phyloP scores from a whole-genome alignment of 2,329 filamentous ascomycete genomes.

The Harringtonia lauricola region DNA sequence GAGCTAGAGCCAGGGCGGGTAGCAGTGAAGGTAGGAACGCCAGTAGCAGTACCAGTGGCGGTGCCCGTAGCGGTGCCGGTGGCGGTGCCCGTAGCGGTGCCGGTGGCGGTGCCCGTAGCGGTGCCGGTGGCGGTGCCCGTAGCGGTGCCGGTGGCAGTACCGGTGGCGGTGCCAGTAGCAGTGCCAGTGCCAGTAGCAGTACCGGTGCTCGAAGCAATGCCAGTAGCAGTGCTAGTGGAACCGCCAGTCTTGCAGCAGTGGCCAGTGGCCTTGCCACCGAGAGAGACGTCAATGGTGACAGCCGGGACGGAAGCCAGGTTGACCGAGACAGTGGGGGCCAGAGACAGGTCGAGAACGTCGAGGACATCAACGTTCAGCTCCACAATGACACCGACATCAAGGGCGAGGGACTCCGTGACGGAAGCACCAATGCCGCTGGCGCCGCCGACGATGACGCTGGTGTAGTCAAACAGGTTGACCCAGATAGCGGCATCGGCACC shows the following conservation, averaged over 20 bases:
- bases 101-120: background rate
- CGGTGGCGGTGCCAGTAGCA: background rate
- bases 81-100: too few species aligned
- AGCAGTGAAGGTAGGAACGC: too few species aligned
- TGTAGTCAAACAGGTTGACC: conserved; percentile 21
- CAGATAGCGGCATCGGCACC: conserved; percentile 18
- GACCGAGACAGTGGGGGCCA: conserved; percentile 17
- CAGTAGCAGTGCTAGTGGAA: background rate
- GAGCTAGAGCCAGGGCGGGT: too few species aligned
- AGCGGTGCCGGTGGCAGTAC: background rate
- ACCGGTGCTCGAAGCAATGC: background rate
- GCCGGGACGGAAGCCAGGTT: conserved; percentile 14
- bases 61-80: too few species aligned
- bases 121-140: background rate
- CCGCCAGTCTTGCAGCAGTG: background rate
- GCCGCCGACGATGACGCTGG: conserved; percentile 11
- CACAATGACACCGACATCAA: conserved; percentile 16
- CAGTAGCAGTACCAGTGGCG: too few species aligned
- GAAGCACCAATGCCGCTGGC: conserved; percentile 1
- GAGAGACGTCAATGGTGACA: conserved; percentile 12
- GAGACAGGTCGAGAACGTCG: conserved; percentile 12
- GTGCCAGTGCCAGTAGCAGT: background rate
- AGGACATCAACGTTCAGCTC: conserved; percentile 16
- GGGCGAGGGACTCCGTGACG: conserved; percentile 13
- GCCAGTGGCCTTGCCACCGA: background rate